A percentile compares a stretch with the other conserved stretches of the same genome.
Evolutionary conservation across 1,284 basidiomycete species (phyloP).

Genomic region (Trichosporon coremiiforme): DNA sequence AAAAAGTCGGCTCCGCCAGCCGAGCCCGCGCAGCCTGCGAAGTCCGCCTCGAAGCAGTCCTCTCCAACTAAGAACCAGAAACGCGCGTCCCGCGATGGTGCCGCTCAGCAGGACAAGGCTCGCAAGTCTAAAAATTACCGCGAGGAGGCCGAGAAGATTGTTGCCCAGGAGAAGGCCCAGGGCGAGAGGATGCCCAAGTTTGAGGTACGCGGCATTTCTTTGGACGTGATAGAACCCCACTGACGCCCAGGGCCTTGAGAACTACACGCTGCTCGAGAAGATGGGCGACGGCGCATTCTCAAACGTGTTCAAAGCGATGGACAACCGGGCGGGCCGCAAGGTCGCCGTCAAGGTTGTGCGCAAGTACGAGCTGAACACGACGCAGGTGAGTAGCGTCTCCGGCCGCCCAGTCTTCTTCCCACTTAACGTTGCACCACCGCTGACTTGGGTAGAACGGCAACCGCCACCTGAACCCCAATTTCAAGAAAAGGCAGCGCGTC

Average conservation of each 20-base stretch:
- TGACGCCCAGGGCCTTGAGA: constrained; percentile 68
- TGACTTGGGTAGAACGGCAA: constrained; percentile 69
- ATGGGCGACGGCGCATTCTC: constrained; percentile 99
- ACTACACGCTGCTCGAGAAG: constrained; percentile 78
- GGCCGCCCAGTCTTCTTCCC: constrained; percentile 23
- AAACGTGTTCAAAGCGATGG: constrained; percentile 92
- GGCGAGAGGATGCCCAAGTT: constrained; percentile 78
- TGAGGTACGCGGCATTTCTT: constrained; percentile 60
- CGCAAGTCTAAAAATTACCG: constrained; percentile 51
- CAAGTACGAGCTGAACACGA: constrained; percentile 91
- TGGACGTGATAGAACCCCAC: not conserved
- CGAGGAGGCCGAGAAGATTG: constrained; percentile 71
- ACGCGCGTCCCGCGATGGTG: constrained; percentile 6
- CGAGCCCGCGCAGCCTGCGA: constrained; percentile 4
- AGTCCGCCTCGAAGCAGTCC: constrained; percentile 30
- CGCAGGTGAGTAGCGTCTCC: constrained; percentile 74
- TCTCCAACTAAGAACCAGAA: constrained; percentile 20
- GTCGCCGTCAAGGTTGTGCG: constrained; percentile 98
- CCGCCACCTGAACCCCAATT: constrained; percentile 86
- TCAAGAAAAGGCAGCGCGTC: constrained; percentile 89
- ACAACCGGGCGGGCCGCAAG: constrained; percentile 73
- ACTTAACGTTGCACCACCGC: not conserved
- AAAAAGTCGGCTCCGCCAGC: constrained; percentile 27
- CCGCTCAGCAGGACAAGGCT: constrained; percentile 25
- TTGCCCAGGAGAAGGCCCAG: constrained; percentile 73